A percentile compares a stretch with the other conserved stretches of the same genome.
phyloP scores from a whole-genome alignment of 805 yeast genomes.

The Zygotorulaspora chibaensis region DNA sequence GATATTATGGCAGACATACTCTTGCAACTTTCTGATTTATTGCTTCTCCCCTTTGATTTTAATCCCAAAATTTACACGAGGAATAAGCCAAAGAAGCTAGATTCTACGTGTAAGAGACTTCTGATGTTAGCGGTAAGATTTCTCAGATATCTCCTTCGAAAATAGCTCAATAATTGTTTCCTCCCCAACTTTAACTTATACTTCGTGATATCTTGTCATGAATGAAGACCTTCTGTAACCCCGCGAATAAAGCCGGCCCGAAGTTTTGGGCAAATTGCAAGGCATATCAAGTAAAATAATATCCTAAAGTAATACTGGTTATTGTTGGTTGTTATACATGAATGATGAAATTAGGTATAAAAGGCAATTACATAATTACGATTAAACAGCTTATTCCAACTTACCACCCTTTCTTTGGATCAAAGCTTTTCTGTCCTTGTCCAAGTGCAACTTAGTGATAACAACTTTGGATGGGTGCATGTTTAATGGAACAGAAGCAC shows the following conservation, averaged over 20 bases:
- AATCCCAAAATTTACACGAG: too few species aligned
- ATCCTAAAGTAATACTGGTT: conserved; percentile 4
- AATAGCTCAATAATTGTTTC: too few species aligned
- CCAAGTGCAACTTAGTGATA: conserved; percentile 96
- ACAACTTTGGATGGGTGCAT: conserved; percentile 98
- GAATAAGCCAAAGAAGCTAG: too few species aligned
- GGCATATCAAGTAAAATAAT: not conserved
- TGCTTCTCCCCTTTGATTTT: too few species aligned
- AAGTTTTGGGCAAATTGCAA: not conserved
- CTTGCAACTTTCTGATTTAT: not conserved
- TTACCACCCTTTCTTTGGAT: conserved; percentile 98
- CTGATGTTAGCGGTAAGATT: too few species aligned
- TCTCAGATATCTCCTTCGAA: too few species aligned
- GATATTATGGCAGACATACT: conserved; percentile 32
- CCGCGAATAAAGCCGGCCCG: not conserved
- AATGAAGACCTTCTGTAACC: not conserved
- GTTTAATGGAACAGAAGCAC: conserved; percentile 95
- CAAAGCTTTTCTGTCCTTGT: conserved; percentile 98
- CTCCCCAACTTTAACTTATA: too few species aligned
- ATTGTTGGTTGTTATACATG: conserved; percentile 10
- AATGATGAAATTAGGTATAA: conserved; percentile 10
- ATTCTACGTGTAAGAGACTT: too few species aligned
- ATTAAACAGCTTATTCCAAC: conserved; percentile 58
- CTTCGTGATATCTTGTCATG: too few species aligned
- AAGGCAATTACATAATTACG: conserved; percentile 14